Evolutionary conservation across 208 protist species (phyloP).

Genomic region (Spironucleus salmonicida): DNA sequence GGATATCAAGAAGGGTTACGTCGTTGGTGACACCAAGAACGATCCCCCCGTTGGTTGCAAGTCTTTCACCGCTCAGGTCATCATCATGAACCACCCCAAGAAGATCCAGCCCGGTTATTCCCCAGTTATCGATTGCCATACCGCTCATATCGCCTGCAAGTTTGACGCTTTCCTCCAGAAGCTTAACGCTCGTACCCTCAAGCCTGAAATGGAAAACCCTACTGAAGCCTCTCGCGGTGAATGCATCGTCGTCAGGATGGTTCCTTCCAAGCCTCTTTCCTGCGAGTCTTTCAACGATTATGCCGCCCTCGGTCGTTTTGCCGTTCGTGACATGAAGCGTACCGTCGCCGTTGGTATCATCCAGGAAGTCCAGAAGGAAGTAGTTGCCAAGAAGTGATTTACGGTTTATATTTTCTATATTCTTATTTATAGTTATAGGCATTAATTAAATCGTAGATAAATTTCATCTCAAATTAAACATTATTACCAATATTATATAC

Average conservation of each 20-base stretch:
- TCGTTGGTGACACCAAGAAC: slow-evolving; percentile 35
- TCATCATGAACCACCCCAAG: slow-evolving; percentile 45
- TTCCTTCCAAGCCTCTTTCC: slow-evolving; percentile 54
- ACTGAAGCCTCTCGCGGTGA: slow-evolving; percentile 36
- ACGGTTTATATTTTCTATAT: no score
- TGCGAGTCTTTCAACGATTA: slow-evolving; percentile 76
- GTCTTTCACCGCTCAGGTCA: slow-evolving; percentile 43
- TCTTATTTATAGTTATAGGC: no score
- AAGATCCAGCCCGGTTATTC: slow-evolving; percentile 45
- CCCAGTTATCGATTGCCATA: slow-evolving; percentile 50
- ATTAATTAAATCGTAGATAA: no score
- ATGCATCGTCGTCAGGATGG: slow-evolving; percentile 34
- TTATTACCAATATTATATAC: no score
- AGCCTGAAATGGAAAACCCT: slow-evolving; percentile 32
- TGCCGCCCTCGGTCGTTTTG: slow-evolving; percentile 75
- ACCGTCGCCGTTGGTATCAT: slow-evolving; percentile 84
- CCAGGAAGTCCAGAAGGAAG: slow-evolving; percentile 45
- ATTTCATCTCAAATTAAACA: no score
- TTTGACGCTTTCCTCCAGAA: slow-evolving; percentile 39
- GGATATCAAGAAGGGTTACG: slow-evolving; percentile 36
- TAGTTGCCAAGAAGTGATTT: no score
- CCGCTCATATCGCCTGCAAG: slow-evolving; percentile 46
- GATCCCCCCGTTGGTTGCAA: slow-evolving; percentile 31
- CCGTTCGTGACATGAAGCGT: slow-evolving; percentile 66
- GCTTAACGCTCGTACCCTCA: slow-evolving; percentile 40